Evolutionary conservation across 106 monocot genomes (phyloP).

Genomic region (Vanilla planifolia): DNA sequence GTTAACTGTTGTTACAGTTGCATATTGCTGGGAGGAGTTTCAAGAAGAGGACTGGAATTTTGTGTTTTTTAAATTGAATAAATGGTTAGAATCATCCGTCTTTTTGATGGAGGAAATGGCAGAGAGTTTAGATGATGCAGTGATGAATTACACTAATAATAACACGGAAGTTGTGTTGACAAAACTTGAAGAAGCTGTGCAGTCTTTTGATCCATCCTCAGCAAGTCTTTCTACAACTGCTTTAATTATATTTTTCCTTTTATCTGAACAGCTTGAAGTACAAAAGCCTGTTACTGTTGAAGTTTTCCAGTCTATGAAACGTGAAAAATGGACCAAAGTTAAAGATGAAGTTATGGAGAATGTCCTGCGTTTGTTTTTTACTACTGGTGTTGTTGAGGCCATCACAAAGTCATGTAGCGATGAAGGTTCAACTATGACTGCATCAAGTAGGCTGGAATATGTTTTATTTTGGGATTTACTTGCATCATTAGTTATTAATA

Average conservation of each 20-base stretch:
- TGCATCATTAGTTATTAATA: constrained; percentile 53
- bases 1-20: constrained; percentile 63
- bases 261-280: constrained; percentile 28
- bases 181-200: constrained; percentile 45
- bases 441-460: constrained; percentile 51
- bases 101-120: constrained; percentile 72
- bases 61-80: constrained; percentile 39
- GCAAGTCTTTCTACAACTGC: constrained; percentile 46
- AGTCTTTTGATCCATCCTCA: constrained; percentile 31
- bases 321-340: constrained; percentile 31
- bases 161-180: constrained; percentile 20
- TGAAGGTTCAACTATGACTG: constrained; percentile 44
- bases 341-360: constrained; percentile 48
- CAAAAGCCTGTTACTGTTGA: constrained; percentile 22
- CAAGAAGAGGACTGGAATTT: constrained; percentile 80
- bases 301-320: constrained; percentile 13
- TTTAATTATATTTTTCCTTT: constrained; percentile 46
- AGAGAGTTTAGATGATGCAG: constrained; percentile 60
- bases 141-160: constrained; percentile 13
- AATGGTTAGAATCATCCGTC: constrained; percentile 62
- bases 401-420: constrained; percentile 50
- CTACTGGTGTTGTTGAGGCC: constrained; percentile 70
- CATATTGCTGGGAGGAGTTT: constrained; percentile 85
- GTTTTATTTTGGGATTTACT: constrained; percentile 69
- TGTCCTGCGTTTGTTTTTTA: constrained; percentile 69